Percentiles rank a stretch among this genome's conserved stretches.
Conservation (phyloP, 177 flowering plant species). For the Vitis hybrid region DNA sequence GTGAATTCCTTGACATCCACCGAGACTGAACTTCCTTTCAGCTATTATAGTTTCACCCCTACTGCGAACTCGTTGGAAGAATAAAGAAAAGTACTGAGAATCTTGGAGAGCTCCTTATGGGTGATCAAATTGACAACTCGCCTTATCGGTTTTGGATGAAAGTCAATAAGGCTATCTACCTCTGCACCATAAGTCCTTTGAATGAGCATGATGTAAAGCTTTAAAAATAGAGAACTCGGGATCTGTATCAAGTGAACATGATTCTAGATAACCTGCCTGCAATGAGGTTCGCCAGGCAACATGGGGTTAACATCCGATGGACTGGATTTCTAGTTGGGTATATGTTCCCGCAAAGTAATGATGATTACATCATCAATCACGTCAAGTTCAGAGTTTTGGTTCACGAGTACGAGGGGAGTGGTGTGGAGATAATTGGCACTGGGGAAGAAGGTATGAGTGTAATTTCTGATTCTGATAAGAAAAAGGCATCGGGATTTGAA, state of each 20-base stretch:
- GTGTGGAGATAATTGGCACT: conserved; percentile 12
- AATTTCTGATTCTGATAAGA: conserved; percentile 12
- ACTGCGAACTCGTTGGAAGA: neutral
- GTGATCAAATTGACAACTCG: conserved; percentile 15
- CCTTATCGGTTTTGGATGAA: conserved; percentile 8
- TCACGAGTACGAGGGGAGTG: conserved; percentile 11
- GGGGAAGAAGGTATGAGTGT: conserved; percentile 15
- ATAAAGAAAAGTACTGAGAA: conserved; percentile 13
- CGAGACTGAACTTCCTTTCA: conserved; percentile 20
- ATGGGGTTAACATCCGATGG: conserved; percentile 9
- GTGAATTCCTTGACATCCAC: conserved; percentile 13
- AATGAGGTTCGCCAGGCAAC: neutral
- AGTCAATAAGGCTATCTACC: conserved; percentile 6
- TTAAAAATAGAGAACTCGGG: conserved; percentile 14
- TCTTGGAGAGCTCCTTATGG: conserved; percentile 19
- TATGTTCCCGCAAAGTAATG: conserved; percentile 4
- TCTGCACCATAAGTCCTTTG: conserved; percentile 7
- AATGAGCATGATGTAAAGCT: conserved; percentile 14
- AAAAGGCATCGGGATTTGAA: conserved; percentile 12
- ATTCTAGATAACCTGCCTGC: conserved; percentile 13
- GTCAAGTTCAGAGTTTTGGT: conserved; percentile 10
- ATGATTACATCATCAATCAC: conserved; percentile 14
- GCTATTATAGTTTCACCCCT: conserved; percentile 11
- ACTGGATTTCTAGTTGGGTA: conserved; percentile 9
- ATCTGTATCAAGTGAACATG: conserved; percentile 12